A percentile compares a stretch with the other conserved stretches of the same genome.
These are phyloP conservation scores for Theileria parva DNA, from an alignment of 169 alveolate species.

Conservation along the genomic window DNA sequence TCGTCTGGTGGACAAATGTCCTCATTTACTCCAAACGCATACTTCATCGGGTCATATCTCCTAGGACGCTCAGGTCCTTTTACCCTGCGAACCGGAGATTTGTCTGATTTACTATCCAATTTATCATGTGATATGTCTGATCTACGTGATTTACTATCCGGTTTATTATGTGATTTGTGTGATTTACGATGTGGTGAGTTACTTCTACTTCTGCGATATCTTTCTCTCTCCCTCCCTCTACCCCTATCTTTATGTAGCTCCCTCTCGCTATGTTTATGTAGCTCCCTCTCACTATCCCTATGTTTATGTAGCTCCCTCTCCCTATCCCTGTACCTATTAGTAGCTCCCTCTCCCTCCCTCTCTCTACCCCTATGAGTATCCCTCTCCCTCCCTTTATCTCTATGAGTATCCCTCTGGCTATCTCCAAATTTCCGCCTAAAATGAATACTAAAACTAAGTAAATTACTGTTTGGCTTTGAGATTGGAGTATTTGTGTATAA, in stretches of 20 bases:
- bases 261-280: conserved; percentile 3
- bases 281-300: not conserved
- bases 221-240: not conserved
- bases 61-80: conserved; percentile 51
- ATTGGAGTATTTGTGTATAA: conserved; percentile 49
- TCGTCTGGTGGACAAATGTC: conserved; percentile 65
- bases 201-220: not conserved
- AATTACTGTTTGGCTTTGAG: no score
- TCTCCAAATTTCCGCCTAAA: no score
- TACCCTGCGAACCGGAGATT: not conserved
- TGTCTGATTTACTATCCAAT: no score
- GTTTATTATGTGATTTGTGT: no score
- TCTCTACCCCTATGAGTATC: not conserved
- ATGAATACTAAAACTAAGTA: no score
- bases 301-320: not conserved
- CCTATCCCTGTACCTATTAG: not conserved
- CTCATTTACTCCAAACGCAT: conserved; percentile 66
- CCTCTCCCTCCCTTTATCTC: not conserved
- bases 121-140: no score
- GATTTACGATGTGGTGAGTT: not conserved
- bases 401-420: not conserved
- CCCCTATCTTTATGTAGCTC: not conserved
- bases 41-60: conserved; percentile 42
- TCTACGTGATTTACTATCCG: no score
- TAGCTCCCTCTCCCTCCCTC: not conserved